These are phyloP conservation scores for Xylariaceae sp. DNA, from an alignment of 2,329 filamentous ascomycete species.

Conservation along the genomic window DNA sequence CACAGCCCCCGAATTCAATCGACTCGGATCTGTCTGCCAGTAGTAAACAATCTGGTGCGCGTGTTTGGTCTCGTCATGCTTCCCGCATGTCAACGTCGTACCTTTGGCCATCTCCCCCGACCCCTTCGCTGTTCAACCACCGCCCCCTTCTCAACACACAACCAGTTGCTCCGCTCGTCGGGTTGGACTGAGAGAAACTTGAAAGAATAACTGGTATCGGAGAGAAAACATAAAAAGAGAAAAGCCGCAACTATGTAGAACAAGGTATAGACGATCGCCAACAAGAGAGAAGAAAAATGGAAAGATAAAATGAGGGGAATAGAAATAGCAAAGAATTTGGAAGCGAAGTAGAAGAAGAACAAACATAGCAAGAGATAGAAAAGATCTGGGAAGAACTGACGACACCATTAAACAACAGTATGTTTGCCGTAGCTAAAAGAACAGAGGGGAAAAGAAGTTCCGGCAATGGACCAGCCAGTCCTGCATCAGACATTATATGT, in stretches of 20 bases:
- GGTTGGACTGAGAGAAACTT: constrained; percentile 1
- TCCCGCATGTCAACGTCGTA: constrained; percentile 1
- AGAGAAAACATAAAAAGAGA: constrained; percentile 20
- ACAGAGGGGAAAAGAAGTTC: constrained; percentile 42
- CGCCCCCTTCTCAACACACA: constrained; percentile 17
- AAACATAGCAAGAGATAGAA: not conserved
- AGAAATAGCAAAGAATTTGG: constrained; percentile 14
- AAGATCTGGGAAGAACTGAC: constrained; percentile 21
- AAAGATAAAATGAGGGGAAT: constrained; percentile 17
- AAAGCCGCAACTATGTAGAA: constrained; percentile 44
- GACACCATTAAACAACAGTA: constrained; percentile 38
- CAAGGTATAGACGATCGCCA: constrained; percentile 47
- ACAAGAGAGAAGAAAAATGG: constrained; percentile 17
- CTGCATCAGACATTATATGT: constrained; percentile 37
- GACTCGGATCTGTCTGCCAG: constrained; percentile 15
- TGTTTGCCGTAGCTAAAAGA: constrained; percentile 43
- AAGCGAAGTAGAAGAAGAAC: not conserved
- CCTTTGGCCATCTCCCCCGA: constrained; percentile 10
- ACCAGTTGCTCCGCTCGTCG: constrained; percentile 22
- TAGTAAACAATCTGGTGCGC: constrained; percentile 30
- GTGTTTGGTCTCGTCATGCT: constrained; percentile 19
- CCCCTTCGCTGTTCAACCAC: constrained; percentile 21
- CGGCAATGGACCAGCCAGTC: constrained; percentile 36
- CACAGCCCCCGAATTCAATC: constrained; percentile 23
- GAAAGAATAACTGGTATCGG: constrained; percentile 7